Evolutionary conservation across 495 filamentous ascomycete genomes (phyloP).

Genomic region (Cercophora newfieldiana): DNA sequence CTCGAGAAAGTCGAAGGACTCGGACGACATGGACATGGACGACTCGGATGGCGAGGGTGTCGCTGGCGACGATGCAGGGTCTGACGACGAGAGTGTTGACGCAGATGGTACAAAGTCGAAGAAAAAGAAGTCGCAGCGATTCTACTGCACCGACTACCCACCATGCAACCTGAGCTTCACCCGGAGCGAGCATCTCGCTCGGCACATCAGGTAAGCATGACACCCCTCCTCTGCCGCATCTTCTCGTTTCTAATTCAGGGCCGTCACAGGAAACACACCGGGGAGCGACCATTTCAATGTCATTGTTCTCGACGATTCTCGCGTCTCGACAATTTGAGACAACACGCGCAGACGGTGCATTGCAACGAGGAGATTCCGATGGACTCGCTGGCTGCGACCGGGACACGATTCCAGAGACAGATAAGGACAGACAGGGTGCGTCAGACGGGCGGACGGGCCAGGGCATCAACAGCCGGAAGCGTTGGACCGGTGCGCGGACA

Average conservation of each 20-base stretch:
- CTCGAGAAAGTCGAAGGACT: conserved; percentile 63
- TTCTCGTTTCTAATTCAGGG: conserved; percentile 29
- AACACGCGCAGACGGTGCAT: conserved; percentile 97
- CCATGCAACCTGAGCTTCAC: conserved; percentile 95
- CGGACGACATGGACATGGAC: conserved; percentile 75
- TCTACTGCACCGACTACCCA: conserved; percentile 97
- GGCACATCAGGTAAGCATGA: conserved; percentile 76
- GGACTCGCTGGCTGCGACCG: conserved; percentile 90
- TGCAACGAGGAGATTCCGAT: conserved; percentile 95
- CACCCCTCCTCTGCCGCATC: neutral
- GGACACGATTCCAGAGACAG: conserved; percentile 91
- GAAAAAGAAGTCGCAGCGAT: conserved; percentile 96
- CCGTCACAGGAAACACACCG: conserved; percentile 81
- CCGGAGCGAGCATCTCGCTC: conserved; percentile 89
- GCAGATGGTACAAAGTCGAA: conserved; percentile 68
- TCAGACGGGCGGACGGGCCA: conserved; percentile 66
- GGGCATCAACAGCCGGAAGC: conserved; percentile 71
- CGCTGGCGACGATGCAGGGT: conserved; percentile 60
- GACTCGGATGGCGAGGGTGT: conserved; percentile 63
- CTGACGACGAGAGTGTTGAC: conserved; percentile 75
- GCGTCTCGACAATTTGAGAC: conserved; percentile 91
- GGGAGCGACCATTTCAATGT: conserved; percentile 95
- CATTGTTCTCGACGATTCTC: conserved; percentile 95
- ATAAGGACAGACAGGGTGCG: conserved; percentile 76
- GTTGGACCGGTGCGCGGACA: conserved; percentile 71